These are phyloP conservation scores for Suhomyces xylopsoci DNA, from an alignment of 805 yeast species.

Conservation along the genomic window DNA sequence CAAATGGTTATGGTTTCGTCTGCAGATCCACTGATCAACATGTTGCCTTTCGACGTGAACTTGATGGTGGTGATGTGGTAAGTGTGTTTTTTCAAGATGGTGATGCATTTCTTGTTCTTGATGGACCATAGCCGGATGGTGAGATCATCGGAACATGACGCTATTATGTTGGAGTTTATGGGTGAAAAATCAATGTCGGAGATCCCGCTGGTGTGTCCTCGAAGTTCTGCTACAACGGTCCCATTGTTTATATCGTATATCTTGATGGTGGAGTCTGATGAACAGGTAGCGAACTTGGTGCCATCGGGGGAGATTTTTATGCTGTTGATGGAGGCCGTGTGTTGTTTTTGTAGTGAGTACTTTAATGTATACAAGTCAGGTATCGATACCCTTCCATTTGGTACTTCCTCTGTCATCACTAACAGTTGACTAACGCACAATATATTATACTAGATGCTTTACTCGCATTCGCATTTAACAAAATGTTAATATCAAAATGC, in stretches of 20 bases:
- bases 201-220: constrained; percentile 68
- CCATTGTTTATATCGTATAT: constrained; percentile 27
- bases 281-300: constrained; percentile 49
- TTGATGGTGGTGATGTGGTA: constrained; percentile 74
- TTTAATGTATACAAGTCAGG: constrained; percentile 13
- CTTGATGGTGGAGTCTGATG: constrained; percentile 27
- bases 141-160: constrained; percentile 84
- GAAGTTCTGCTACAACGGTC: constrained; percentile 27
- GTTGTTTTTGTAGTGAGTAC: constrained; percentile 7
- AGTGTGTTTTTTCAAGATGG: constrained; percentile 70
- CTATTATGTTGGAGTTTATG: constrained; percentile 60
- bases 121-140: constrained; percentile 74
- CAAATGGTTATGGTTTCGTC: constrained; percentile 91
- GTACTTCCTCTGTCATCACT: neutral
- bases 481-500: neutral
- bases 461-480: neutral
- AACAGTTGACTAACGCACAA: too few relatives aligned
- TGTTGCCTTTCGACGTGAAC: constrained; percentile 72
- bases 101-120: constrained; percentile 46
- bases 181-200: constrained; percentile 80
- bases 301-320: constrained; percentile 65
- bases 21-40: constrained; percentile 77
- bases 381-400: neutral
- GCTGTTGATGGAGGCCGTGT: constrained; percentile 31
- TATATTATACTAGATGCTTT: too few relatives aligned